Evolutionary conservation across 768 basidiomycete species (phyloP).

Genomic region (Tricholoma furcatifolium): DNA sequence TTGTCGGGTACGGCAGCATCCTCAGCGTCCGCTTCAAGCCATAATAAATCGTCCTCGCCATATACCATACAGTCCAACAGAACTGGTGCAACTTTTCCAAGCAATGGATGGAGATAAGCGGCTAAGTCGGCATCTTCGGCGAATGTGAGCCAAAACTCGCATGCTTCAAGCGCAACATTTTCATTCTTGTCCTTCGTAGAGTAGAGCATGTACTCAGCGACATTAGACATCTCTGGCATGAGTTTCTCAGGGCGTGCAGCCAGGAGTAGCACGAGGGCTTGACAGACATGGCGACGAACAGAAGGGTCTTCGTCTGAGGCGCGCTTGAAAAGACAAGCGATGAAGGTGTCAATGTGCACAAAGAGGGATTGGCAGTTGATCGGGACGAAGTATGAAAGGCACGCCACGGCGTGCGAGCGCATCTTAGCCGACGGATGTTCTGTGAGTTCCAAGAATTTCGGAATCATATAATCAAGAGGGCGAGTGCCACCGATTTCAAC

Average conservation of each 20-base stretch:
- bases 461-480: slow-evolving; percentile 94
- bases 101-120: slow-evolving; percentile 78
- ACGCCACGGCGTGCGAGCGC: slow-evolving; percentile 89
- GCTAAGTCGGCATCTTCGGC: slow-evolving; percentile 92
- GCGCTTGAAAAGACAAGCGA: slow-evolving; percentile 90
- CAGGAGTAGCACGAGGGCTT: slow-evolving; percentile 89
- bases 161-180: slow-evolving; percentile 94
- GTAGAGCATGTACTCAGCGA: slow-evolving; percentile 98
- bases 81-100: slow-evolving; percentile 91
- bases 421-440: slow-evolving; percentile 87
- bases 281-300: slow-evolving; percentile 94
- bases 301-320: slow-evolving; percentile 93
- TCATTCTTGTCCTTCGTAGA: slow-evolving; percentile 98
- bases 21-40: slow-evolving; percentile 90
- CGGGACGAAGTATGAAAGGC: slow-evolving; percentile 90
- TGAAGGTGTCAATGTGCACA: slow-evolving; percentile 90
- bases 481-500: slow-evolving; percentile 91
- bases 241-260: slow-evolving; percentile 94
- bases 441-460: slow-evolving; percentile 87
- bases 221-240: slow-evolving; percentile 92
- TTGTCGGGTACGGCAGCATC: slow-evolving; percentile 91
- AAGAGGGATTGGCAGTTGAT: slow-evolving; percentile 85
- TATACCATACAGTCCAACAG: slow-evolving; percentile 98
- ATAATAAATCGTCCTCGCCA: slow-evolving; percentile 92
- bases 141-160: slow-evolving; percentile 99